phyloP scores from a whole-genome alignment of 2,329 filamentous ascomycete genomes.

The Fusarium chaquense region DNA sequence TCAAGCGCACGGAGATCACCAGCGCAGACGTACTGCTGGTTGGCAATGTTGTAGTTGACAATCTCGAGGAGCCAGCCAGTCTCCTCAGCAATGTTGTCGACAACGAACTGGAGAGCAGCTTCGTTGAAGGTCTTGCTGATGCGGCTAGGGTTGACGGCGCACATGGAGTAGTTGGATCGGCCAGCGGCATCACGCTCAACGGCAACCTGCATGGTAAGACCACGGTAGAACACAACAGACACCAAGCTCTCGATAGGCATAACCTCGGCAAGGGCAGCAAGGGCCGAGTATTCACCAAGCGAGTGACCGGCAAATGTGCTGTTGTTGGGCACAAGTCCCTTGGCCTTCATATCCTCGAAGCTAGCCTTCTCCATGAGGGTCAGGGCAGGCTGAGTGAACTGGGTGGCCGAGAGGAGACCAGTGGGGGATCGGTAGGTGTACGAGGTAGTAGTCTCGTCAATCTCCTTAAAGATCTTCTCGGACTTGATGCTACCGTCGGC shows the following conservation, averaged over 20 bases:
- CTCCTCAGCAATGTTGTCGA: constrained; percentile 92
- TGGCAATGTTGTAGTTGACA: constrained; percentile 92
- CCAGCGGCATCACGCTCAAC: constrained; percentile 95
- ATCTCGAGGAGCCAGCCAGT: constrained; percentile 98
- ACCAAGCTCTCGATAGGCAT: constrained; percentile 99
- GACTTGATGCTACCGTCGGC: constrained; percentile 94
- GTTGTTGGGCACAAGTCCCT: constrained; percentile 94
- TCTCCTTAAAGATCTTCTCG: constrained; percentile 99
- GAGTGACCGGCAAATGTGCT: constrained; percentile 99
- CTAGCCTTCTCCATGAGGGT: constrained; percentile 99
- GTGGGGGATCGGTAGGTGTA: constrained; percentile 98
- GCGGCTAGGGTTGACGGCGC: constrained; percentile 96
- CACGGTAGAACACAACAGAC: constrained; percentile 98
- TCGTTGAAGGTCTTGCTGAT: constrained; percentile 99
- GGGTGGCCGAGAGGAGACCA: constrained; percentile 93
- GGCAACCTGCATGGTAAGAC: constrained; percentile 98
- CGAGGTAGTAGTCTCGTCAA: constrained; percentile 89
- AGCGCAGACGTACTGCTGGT: constrained; percentile 80
- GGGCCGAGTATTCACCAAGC: constrained; percentile 95
- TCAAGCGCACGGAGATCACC: constrained; percentile 78
- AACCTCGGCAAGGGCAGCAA: constrained; percentile 95
- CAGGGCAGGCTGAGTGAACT: constrained; percentile 97
- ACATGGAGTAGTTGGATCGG: constrained; percentile 99
- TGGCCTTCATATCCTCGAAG: constrained; percentile 98
- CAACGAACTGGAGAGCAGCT: constrained; percentile 94